Evolutionary conservation across 139 green algal genomes (phyloP).

Genomic region (Desmodesmus armatus): DNA sequence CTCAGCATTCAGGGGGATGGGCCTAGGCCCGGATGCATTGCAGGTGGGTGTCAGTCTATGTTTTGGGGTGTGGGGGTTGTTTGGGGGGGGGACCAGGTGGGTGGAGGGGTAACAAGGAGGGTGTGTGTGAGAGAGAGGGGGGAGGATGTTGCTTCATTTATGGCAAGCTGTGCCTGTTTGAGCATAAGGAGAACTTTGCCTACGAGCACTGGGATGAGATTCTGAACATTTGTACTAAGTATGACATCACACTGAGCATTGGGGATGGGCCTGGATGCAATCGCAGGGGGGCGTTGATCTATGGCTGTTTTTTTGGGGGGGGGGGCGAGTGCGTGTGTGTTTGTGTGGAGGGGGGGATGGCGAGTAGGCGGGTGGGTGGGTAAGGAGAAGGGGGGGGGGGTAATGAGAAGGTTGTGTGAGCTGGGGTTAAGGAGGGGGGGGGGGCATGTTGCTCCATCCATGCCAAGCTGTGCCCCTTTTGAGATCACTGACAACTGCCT

Average conservation of each 20-base stretch:
- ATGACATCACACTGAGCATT: conserved; percentile 94
- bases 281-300: conserved; percentile 63
- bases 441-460: conserved; percentile 95
- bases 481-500: neutral
- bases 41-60: conserved; percentile 54
- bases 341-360: no score
- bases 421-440: no score
- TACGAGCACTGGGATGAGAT: conserved; percentile 99
- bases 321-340: no score
- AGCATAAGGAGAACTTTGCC: conserved; percentile 98
- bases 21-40: conserved; percentile 90
- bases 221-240: conserved; percentile 94
- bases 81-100: no score
- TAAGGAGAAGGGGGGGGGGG: no score
- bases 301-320: no score
- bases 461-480: conserved; percentile 92
- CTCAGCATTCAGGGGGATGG: conserved; percentile 94
- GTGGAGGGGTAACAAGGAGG: no score
- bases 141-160: conserved; percentile 95
- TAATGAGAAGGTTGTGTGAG: no score
- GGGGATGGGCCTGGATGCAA: conserved; percentile 94
- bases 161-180: conserved; percentile 92
- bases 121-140: no score
- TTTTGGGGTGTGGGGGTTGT: no score
- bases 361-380: no score